phyloP scores from a whole-genome alignment of 2,329 filamentous ascomycete genomes.

The Rhynchosporium graminicola region DNA sequence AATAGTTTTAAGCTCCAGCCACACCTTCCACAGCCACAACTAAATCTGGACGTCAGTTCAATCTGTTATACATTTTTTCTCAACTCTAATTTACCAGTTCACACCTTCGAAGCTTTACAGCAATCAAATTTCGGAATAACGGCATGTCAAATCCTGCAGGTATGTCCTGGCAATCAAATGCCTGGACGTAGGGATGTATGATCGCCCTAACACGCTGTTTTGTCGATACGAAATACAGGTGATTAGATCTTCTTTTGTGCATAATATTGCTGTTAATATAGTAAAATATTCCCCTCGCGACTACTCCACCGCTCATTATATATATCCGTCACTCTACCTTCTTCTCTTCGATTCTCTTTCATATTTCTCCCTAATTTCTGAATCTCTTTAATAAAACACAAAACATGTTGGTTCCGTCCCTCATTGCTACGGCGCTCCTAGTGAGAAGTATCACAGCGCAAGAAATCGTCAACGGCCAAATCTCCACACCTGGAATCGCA shows the following conservation, averaged over 20 bases:
- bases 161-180: conserved; percentile 17
- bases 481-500: conserved; percentile 69
- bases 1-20: neutral
- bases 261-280: conserved; percentile 27
- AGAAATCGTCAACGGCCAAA: conserved; percentile 62
- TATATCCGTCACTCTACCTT: conserved; percentile 20
- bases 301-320: conserved; percentile 19
- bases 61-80: conserved; percentile 30
- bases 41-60: conserved; percentile 9
- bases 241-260: conserved; percentile 5
- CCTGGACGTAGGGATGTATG: conserved; percentile 14
- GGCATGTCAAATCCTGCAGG: neutral
- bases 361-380: conserved; percentile 14
- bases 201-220: conserved; percentile 23
- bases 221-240: neutral
- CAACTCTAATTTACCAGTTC: conserved; percentile 16
- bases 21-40: neutral
- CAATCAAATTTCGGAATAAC: conserved; percentile 11
- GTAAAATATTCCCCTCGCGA: neutral
- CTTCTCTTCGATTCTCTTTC: conserved; percentile 21
- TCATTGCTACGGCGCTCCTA: conserved; percentile 26
- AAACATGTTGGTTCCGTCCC: conserved; percentile 24
- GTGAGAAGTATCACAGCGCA: conserved; percentile 44
- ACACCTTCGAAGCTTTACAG: neutral
- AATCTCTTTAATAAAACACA: conserved; percentile 23